A percentile compares a stretch with the other conserved stretches of the same genome.
Conservation (phyloP, 306 rosid species). For the Cucurbita moschata region DNA sequence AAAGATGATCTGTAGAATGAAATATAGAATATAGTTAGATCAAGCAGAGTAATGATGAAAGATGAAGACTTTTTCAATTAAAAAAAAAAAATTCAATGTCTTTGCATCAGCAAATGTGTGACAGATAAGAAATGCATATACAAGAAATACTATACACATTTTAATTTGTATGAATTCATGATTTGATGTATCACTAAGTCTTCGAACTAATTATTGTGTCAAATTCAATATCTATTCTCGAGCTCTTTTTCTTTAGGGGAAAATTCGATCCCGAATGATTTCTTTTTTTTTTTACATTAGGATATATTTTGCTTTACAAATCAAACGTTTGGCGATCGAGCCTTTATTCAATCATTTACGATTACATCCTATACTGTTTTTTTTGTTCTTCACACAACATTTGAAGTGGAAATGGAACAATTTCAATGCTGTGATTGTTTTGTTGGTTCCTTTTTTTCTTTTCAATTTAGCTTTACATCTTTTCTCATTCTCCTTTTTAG, state of each 20-base stretch:
- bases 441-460: neutral
- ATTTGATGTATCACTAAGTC: neutral
- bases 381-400: neutral
- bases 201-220: neutral
- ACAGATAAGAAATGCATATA: constrained; percentile 4
- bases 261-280: neutral
- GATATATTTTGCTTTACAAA: neutral
- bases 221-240: neutral
- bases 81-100: neutral
- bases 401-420: neutral
- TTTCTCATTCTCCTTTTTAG: constrained; percentile 4
- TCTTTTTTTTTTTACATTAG: no score
- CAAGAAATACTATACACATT: neutral
- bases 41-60: neutral
- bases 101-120: neutral
- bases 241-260: neutral
- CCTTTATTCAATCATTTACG: no score
- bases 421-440: neutral
- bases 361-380: no score
- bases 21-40: neutral
- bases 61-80: neutral
- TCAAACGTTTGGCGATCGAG: no score
- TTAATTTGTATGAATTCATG: neutral
- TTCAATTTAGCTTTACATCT: neutral
- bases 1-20: neutral